Evolutionary conservation across 805 yeast genomes (phyloP).

Genomic region (Saturnispora besseyi): DNA sequence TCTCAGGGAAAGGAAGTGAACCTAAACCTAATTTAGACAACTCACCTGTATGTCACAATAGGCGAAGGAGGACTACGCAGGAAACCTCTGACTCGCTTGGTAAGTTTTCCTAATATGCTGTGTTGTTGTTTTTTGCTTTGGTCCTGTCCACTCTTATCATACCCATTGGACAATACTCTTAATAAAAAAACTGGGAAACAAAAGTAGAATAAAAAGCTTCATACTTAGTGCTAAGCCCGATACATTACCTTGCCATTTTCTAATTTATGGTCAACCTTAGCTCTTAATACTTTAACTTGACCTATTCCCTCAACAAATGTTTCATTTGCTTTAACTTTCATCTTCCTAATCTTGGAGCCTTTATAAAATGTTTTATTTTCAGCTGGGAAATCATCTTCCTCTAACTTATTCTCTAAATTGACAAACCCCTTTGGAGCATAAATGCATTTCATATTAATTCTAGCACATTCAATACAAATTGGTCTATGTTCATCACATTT

Average conservation of each 20-base stretch:
- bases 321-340: slow-evolving; percentile 3
- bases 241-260: slow-evolving; percentile 4
- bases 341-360: neutral
- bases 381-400: neutral
- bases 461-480: slow-evolving; percentile 29
- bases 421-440: slow-evolving; percentile 7
- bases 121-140: too few species aligned
- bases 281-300: slow-evolving; percentile 3
- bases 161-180: neutral
- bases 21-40: too few species aligned
- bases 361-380: neutral
- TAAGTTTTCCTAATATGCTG: too few species aligned
- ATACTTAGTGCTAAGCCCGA: neutral
- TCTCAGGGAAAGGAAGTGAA: too few species aligned
- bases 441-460: slow-evolving; percentile 10
- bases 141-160: too few species aligned
- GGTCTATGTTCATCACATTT: slow-evolving; percentile 50
- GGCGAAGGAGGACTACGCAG: too few species aligned
- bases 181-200: neutral
- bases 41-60: too few species aligned
- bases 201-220: neutral
- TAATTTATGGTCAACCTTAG: slow-evolving; percentile 7
- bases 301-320: slow-evolving; percentile 6
- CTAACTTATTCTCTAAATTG: neutral
- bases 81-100: too few species aligned